phyloP scores from a whole-genome alignment of 345 rosid species.

The Lepidium aucheri region DNA sequence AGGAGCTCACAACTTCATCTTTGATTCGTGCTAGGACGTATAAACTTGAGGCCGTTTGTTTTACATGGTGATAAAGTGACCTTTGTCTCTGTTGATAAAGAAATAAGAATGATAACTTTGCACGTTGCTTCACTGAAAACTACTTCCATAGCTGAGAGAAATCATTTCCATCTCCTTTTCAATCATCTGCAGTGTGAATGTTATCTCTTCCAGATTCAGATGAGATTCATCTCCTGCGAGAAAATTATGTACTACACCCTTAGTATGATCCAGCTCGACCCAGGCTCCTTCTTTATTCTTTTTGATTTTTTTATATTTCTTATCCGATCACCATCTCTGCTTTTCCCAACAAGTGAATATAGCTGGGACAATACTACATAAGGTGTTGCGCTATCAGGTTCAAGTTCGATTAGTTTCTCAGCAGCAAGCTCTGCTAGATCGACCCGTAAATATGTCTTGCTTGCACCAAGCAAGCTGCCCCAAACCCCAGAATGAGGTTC shows the following conservation, averaged over 20 bases:
- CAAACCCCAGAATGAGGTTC: slow-evolving; percentile 68
- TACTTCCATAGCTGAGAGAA: slow-evolving; percentile 7
- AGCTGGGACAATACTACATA: slow-evolving; percentile 64
- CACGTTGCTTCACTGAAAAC: neutral
- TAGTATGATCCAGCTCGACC: slow-evolving; percentile 61
- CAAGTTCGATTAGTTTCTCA: slow-evolving; percentile 43
- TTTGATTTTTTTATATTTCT: slow-evolving; percentile 38
- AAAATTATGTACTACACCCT: slow-evolving; percentile 40
- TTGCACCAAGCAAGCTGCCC: slow-evolving; percentile 74
- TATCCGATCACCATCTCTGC: slow-evolving; percentile 33
- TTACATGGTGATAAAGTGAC: neutral
- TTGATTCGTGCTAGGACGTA: neutral
- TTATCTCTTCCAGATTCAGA: slow-evolving; percentile 30
- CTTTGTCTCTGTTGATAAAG: neutral
- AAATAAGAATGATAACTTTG: neutral
- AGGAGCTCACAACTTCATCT: neutral
- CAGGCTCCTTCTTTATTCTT: slow-evolving; percentile 65
- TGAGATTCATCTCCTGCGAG: slow-evolving; percentile 48
- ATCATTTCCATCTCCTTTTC: slow-evolving; percentile 27
- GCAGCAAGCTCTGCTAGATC: slow-evolving; percentile 71
- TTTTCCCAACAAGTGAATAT: slow-evolving; percentile 37
- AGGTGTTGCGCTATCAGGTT: slow-evolving; percentile 62
- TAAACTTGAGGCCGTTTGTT: neutral
- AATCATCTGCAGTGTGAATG: slow-evolving; percentile 29
- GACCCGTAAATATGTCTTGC: slow-evolving; percentile 42